Evolutionary conservation across 768 basidiomycete genomes (phyloP).

Genomic region (Suillus bovinus): DNA sequence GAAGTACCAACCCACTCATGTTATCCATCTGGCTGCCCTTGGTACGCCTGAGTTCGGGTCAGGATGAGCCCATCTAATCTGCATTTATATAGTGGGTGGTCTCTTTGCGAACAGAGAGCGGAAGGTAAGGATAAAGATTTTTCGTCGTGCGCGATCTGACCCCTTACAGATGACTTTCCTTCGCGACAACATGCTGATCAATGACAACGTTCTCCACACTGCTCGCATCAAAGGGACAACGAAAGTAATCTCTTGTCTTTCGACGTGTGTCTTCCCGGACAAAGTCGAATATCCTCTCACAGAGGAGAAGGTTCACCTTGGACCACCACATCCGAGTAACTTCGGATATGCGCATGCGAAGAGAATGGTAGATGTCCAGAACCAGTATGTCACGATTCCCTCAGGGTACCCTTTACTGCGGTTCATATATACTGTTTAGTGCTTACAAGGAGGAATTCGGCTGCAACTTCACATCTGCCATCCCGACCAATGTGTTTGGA

Average conservation of each 20-base stretch:
- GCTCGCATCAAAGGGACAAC: constrained; percentile 61
- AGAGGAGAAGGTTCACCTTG: constrained; percentile 89
- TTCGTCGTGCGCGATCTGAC: background rate
- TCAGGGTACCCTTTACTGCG: background rate
- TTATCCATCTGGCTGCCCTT: constrained; percentile 94
- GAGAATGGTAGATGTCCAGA: constrained; percentile 92
- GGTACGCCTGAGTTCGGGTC: constrained; percentile 47
- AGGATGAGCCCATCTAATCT: constrained; percentile 8
- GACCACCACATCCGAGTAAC: constrained; percentile 92
- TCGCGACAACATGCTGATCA: constrained; percentile 93
- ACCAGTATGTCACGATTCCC: constrained; percentile 60
- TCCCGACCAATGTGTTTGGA: constrained; percentile 97
- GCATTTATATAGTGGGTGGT: constrained; percentile 69
- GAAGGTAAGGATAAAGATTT: constrained; percentile 53
- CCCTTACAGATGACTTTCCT: constrained; percentile 76
- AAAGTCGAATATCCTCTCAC: constrained; percentile 92
- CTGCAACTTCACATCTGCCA: constrained; percentile 93
- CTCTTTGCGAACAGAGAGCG: constrained; percentile 95
- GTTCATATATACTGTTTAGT: constrained; percentile 38
- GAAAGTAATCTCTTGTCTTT: constrained; percentile 93
- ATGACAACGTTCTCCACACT: constrained; percentile 87
- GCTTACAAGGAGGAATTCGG: constrained; percentile 97
- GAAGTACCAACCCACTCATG: constrained; percentile 92
- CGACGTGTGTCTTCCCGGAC: constrained; percentile 97
- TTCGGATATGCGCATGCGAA: constrained; percentile 98